Base-by-base conservation (phyloP, 768 basidiomycete genomes). In the Boletus rex-veris region DNA sequence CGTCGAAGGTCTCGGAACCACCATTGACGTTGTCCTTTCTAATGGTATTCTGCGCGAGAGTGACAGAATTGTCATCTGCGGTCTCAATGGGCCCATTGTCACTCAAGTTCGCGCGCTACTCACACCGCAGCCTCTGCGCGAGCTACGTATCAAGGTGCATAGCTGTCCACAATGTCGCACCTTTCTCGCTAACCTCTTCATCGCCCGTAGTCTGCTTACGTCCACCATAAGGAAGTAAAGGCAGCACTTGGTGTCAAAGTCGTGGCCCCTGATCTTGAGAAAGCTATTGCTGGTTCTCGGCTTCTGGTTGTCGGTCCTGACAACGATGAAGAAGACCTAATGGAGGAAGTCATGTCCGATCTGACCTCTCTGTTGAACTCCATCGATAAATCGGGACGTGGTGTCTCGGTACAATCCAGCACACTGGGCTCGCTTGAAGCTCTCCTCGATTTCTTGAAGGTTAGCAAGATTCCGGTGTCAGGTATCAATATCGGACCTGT, bases 401-500 rank as follows among this genome's bases (percentile, higher is more conserved):
- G 97, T 58, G 96, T 99, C 54, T 97, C 91, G 63, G 97, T 99
- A 11, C 97, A 98, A 69, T 92, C 97, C 5, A 94, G 91, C 48
- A 99, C 97, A 5, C 82, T 99, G 38, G 97, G 97, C 54, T 97
- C 97, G 12, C 80, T 99, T 37, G 97, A 99, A 71, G 97, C 97
- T 2, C 76, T 99, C 51, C 79, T 99, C 45, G 96, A 98, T 61
- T 98, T 98, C 85, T 77, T 99, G 67, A 90, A 90, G 73, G 75
- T 76, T 50, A 93, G 90, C 81, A 96, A 98, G 75, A 98, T 98
- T 58, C 96, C 97, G 2, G 96, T 99, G 3, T 92, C 91, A 10
- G 92, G 91, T 16, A 96, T 98, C 74, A 96, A 96, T 71, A 97
- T 99, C 56, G 97, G 97, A 11, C 95, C 96, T 8, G 90, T 99